Base-by-base conservation (phyloP, 495 filamentous ascomycete genomes). In the Penicillium roqueforti region DNA sequence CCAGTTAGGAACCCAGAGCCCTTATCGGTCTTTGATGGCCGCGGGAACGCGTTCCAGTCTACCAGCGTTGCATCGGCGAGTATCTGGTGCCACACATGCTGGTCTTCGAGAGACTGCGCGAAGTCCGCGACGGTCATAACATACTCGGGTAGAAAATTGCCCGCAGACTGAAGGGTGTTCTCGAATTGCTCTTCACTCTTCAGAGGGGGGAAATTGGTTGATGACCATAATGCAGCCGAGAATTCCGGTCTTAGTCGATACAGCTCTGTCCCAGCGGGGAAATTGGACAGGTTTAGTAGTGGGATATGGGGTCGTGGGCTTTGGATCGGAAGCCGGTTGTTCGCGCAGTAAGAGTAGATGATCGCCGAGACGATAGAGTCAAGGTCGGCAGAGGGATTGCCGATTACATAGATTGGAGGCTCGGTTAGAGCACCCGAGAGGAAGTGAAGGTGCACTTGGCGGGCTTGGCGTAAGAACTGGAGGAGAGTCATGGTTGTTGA, bases 321-420 rank as follows among this genome's bases (percentile, higher is more conserved):
- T 68, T 69, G 56, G 68, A 74, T 59, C 71, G 71, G 69, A 20
- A 71, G 68, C 4, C 72, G 61, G 49, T 76, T 74, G 40, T 66
- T 64, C 52, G 84, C 83, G 53, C 95, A 80, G 72, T 96, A 97
- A 39, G 92, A 86, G 43, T 89, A 88, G 40, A 95, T 67, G n/a
- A 97, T 71, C 14, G 92, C 82, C 32, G 83, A 89, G 68, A 88
- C 87, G 50, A 97, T 81, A 11, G 95, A 96, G 71, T 98, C 93
- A 62, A 98, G 85, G 66, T 98, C 93, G 80, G 71, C 67, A 22
- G 72, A 71, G 47, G 73, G 69, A 42, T 78, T 78, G 55, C 75
- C 75, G 45, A 78, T 61, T 19, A 78, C 74, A 60, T 75, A 77
- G 47, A 77, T 63, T 0, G 72, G 73, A 14, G 68, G 44, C 28